A percentile compares a stretch with the other conserved stretches of the same genome.
Conservation (phyloP, 208 protist genomes). For the Trichomonas vaginalis region DNA sequence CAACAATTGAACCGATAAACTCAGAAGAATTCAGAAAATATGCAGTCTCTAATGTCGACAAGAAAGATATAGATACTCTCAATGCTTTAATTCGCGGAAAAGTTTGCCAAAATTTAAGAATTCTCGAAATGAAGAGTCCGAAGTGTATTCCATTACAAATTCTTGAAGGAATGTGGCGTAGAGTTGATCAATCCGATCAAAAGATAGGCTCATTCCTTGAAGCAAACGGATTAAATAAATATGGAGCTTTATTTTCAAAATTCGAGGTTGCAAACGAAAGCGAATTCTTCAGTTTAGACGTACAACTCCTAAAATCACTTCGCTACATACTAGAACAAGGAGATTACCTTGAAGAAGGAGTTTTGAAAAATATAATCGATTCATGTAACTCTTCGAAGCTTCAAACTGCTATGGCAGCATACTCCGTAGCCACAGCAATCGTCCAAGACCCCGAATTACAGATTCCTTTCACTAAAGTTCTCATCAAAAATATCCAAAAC, state of each 20-base stretch:
- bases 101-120: not conserved
- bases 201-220: not conserved
- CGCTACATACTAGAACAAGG: not conserved
- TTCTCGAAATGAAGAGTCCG: not conserved
- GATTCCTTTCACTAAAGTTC: not conserved
- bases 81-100: not conserved
- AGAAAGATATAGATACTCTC: not conserved
- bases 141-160: not conserved
- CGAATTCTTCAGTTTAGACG: not conserved
- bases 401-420: not conserved
- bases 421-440: not conserved
- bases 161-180: not conserved
- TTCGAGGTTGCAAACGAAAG: not conserved
- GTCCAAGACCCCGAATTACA: not conserved
- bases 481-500: not conserved
- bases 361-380: not conserved
- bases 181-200: not conserved
- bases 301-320: not conserved
- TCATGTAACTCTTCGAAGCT: not conserved
- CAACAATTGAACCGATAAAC: not conserved
- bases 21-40: not conserved
- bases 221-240: not conserved
- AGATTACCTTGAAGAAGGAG: not conserved
- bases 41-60: not conserved
- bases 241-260: not conserved